A percentile compares a stretch with the other conserved stretches of the same genome.
Conservation (phyloP, 306 rosid species). For the Lotus japonicus region DNA sequence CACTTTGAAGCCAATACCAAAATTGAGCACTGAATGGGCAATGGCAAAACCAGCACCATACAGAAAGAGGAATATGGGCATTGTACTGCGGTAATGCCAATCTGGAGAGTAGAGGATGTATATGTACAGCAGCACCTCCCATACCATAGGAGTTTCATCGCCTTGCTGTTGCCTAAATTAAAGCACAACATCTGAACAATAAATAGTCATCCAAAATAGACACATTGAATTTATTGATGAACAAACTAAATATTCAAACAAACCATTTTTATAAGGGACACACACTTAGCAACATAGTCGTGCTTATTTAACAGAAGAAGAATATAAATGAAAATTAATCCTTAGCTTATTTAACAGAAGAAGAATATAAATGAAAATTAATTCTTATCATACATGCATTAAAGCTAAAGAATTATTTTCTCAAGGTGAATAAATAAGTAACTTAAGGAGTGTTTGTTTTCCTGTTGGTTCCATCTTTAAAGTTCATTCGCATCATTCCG, state of each 20-base stretch:
- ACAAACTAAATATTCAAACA: conserved; percentile 7
- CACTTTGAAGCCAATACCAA: conserved; percentile 63
- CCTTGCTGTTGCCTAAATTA: conserved; percentile 80
- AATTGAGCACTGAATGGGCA: conserved; percentile 52
- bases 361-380: neutral
- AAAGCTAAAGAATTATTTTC: neutral
- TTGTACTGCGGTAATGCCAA: conserved; percentile 87
- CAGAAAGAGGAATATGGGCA: conserved; percentile 80
- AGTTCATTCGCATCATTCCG: no score
- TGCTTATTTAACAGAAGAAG: conserved; percentile 8
- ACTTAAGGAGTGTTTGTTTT: no score
- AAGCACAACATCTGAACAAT: conserved; percentile 24
- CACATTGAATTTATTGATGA: neutral
- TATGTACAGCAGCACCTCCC: conserved; percentile 90
- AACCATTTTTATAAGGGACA: neutral
- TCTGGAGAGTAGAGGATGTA: conserved; percentile 87
- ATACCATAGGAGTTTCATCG: conserved; percentile 88
- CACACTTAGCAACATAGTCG: neutral
- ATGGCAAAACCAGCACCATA: conserved; percentile 65
- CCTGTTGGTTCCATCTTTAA: no score
- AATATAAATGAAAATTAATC: neutral
- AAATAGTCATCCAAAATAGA: conserved; percentile 32
- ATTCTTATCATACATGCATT: no score
- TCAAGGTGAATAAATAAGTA: neutral
- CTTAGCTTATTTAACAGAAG: conserved; percentile 8